Base-by-base conservation (phyloP, 2,329 filamentous ascomycete species). In the Periconia sp. region DNA sequence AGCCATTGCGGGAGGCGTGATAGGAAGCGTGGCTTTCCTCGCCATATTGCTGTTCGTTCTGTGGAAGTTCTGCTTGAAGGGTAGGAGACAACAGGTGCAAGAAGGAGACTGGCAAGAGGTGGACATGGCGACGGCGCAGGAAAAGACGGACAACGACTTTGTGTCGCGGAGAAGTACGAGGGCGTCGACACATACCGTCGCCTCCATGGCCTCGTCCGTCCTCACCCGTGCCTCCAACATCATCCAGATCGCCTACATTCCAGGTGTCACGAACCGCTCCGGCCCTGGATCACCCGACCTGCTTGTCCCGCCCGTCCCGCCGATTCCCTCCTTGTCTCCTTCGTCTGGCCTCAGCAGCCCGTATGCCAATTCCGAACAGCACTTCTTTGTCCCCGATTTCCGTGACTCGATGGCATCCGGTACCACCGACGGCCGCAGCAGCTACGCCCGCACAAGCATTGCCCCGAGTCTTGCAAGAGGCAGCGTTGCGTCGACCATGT, bases 201-300 rank as follows among this genome's bases (percentile, higher is more conserved):
- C 87, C 61, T 97, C 92, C 10, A 90, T 99, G 65, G 94, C 94
- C 12, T 96, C 92, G 8, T 97, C 92, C 18, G 91, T 97, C 46
- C 82, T 96, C 48, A 97, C 94, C 13, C 86, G 94, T 50, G 94
- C 94, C 35, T 97, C 94, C 63, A 99, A 99, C 76, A 92, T 99
- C 67, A 99, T 99, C 61, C 94, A 97, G 73, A 99, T 99, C 72
- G 94, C 94, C 42, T 99, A 97, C 71, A 97, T 99, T 55, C 94
- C 94, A 11, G 94, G 94, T 47, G 92, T 97, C 61, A 96, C 90
- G 48, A 96, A 96, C 73, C 84, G 92, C 56, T 91, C 92, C 10
- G 85, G 86, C 6, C 88, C 89, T 4, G 86, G 87, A n/a, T 92
- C 90, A 1, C 89, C 89, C 3, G 85, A 84, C 26, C 76, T 90